A percentile compares a stretch with the other conserved stretches of the same genome.
Evolutionary conservation across 352 stramenopile genomes (phyloP).

Genomic region (Phytophthora brassicae): DNA sequence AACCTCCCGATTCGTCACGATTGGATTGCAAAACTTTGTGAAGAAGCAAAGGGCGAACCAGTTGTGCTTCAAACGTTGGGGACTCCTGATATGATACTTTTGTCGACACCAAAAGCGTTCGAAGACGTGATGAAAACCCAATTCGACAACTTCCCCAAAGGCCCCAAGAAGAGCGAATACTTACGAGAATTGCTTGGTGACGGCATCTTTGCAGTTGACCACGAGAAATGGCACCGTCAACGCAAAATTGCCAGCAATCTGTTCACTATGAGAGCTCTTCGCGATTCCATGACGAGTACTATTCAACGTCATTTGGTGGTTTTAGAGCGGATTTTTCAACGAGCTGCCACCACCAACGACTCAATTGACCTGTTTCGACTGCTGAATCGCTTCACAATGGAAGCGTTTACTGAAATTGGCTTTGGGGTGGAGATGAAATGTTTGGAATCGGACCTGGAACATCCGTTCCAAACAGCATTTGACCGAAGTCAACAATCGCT

Average conservation of each 20-base stretch:
- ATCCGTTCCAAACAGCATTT: slow-evolving; percentile 56
- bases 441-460: slow-evolving; percentile 39
- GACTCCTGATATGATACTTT: slow-evolving; percentile 32
- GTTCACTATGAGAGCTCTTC: slow-evolving; percentile 43
- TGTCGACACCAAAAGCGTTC: slow-evolving; percentile 43
- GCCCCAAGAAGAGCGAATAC: slow-evolving; percentile 29
- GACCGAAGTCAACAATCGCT: slow-evolving; percentile 40
- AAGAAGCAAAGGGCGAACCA: slow-evolving; percentile 34
- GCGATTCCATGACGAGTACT: slow-evolving; percentile 48
- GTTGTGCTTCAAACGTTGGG: slow-evolving; percentile 36
- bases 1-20: slow-evolving; percentile 39
- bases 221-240: slow-evolving; percentile 50
- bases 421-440: slow-evolving; percentile 54
- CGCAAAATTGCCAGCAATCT: slow-evolving; percentile 57
- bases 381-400: slow-evolving; percentile 50
- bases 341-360: slow-evolving; percentile 11
- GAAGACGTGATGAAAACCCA: slow-evolving; percentile 65
- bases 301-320: slow-evolving; percentile 38
- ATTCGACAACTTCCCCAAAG: slow-evolving; percentile 78
- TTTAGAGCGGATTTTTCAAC: slow-evolving; percentile 32
- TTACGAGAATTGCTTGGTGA: slow-evolving; percentile 48
- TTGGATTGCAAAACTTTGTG: slow-evolving; percentile 40
- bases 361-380: slow-evolving; percentile 43
- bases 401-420: slow-evolving; percentile 57
- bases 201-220: slow-evolving; percentile 58